Evolutionary conservation across 2,329 filamentous ascomycete genomes (phyloP).

Genomic region (Colletotrichum tanaceti): DNA sequence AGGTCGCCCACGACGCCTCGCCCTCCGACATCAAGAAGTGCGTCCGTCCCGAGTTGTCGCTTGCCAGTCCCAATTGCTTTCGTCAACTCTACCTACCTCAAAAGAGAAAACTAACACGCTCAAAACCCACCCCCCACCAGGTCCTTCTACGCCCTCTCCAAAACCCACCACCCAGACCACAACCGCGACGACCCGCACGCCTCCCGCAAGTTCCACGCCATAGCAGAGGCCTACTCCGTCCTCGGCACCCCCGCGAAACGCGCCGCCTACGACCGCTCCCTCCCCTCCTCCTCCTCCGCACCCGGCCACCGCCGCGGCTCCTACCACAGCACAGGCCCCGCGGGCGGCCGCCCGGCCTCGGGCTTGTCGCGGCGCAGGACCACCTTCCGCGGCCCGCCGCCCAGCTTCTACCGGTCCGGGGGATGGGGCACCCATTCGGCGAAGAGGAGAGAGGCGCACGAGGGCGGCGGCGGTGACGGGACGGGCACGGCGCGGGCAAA

Average conservation of each 20-base stretch:
- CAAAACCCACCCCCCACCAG: slow-evolving; percentile 49
- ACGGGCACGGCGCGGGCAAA: slow-evolving; percentile 11
- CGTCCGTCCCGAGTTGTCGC: slow-evolving; percentile 11
- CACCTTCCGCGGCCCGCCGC: slow-evolving; percentile 86
- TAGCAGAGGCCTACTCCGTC: slow-evolving; percentile 85
- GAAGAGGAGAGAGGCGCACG: slow-evolving; percentile 68
- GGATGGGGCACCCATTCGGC: slow-evolving; percentile 77
- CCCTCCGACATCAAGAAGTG: slow-evolving; percentile 86
- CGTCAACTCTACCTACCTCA: neutral
- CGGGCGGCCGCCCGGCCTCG: slow-evolving; percentile 80
- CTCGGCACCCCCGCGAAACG: slow-evolving; percentile 81
- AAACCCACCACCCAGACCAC: slow-evolving; percentile 90
- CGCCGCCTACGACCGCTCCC: slow-evolving; percentile 81
- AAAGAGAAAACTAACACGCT: neutral
- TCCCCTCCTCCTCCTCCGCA: slow-evolving; percentile 53
- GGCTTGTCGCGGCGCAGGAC: slow-evolving; percentile 82
- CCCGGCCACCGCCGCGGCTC: slow-evolving; percentile 55
- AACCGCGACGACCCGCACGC: slow-evolving; percentile 82
- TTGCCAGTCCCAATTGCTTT: neutral
- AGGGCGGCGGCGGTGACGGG: slow-evolving; percentile 51
- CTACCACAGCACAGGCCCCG: slow-evolving; percentile 69
- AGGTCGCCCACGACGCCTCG: slow-evolving; percentile 76
- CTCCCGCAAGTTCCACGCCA: slow-evolving; percentile 80
- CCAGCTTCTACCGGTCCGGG: slow-evolving; percentile 85
- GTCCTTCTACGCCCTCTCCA: slow-evolving; percentile 91